Evolutionary conservation across 2,329 filamentous ascomycete genomes (phyloP).

Genomic region (Colletotrichum cordylinicola): DNA sequence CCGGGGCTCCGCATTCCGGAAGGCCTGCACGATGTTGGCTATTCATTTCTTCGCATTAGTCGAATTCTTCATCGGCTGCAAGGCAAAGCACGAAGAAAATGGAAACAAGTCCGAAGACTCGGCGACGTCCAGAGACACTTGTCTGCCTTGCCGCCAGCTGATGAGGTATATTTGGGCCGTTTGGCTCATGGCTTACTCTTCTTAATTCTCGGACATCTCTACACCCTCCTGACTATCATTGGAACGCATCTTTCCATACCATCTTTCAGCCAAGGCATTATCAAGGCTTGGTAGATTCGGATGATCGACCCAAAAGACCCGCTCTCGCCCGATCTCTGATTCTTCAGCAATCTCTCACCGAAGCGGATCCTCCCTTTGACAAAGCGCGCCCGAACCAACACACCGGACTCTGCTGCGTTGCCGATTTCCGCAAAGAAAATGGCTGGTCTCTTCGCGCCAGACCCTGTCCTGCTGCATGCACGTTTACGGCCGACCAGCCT

Average conservation of each 20-base stretch:
- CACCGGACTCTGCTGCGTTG: neutral
- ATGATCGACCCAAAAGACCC: neutral
- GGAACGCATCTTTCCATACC: neutral
- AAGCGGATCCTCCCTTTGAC: neutral
- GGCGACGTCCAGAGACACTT: neutral
- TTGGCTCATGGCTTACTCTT: neutral
- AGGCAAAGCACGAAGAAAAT: neutral
- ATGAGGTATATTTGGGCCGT: neutral
- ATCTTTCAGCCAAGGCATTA: neutral
- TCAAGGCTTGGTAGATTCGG: neutral
- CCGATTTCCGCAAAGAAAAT: neutral
- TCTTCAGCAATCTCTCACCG: neutral
- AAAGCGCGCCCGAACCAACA: neutral
- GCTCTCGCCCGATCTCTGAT: neutral
- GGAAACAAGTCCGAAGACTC: neutral
- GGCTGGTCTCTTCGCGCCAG: neutral
- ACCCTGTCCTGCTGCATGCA: slow-evolving; percentile 18
- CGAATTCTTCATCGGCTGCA: neutral
- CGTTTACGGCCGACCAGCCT: slow-evolving; percentile 14
- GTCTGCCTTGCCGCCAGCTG: neutral
- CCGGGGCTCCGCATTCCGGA: neutral
- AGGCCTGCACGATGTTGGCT: neutral
- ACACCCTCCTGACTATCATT: neutral
- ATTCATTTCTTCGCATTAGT: neutral
- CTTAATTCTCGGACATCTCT: neutral